Percentiles rank a stretch among this genome's conserved stretches.
These are phyloP conservation scores for Euclidium syriacum DNA, from an alignment of 345 rosid genomes.

Conservation along the genomic window DNA sequence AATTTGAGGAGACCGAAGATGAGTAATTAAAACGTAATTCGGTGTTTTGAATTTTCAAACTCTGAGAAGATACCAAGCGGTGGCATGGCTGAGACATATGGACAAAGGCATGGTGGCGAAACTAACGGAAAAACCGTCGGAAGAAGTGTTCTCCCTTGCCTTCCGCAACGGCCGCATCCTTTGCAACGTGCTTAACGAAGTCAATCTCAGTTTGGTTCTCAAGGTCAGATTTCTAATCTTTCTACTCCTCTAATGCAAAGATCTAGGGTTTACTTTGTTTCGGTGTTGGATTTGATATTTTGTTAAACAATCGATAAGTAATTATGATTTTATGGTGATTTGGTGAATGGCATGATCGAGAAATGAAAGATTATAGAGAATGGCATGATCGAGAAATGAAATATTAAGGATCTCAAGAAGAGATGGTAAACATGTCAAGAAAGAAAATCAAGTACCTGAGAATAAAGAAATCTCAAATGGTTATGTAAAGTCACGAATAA, in stretches of 20 bases:
- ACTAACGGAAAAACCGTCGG: slow-evolving; percentile 58
- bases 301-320: too few species aligned
- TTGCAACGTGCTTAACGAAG: slow-evolving; percentile 80
- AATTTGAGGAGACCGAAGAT: too few species aligned
- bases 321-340: too few species aligned
- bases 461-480: too few species aligned
- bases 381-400: too few species aligned
- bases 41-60: slow-evolving; percentile 35
- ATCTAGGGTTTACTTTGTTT: not conserved
- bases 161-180: slow-evolving; percentile 72
- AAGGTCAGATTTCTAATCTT: slow-evolving; percentile 37
- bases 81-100: slow-evolving; percentile 73
- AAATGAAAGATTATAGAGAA: too few species aligned
- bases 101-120: slow-evolving; percentile 46
- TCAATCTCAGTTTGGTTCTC: slow-evolving; percentile 67
- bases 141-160: slow-evolving; percentile 58
- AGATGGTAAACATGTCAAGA: too few species aligned
- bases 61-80: slow-evolving; percentile 67
- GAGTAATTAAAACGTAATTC: not conserved
- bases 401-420: too few species aligned
- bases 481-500: too few species aligned
- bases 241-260: not conserved
- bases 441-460: too few species aligned
- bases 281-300: not conserved
- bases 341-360: too few species aligned